Percentiles rank a stretch among this genome's conserved stretches.
phyloP scores from a whole-genome alignment of 2,329 filamentous ascomycete species.

The Pyrenochaeta sp. region DNA sequence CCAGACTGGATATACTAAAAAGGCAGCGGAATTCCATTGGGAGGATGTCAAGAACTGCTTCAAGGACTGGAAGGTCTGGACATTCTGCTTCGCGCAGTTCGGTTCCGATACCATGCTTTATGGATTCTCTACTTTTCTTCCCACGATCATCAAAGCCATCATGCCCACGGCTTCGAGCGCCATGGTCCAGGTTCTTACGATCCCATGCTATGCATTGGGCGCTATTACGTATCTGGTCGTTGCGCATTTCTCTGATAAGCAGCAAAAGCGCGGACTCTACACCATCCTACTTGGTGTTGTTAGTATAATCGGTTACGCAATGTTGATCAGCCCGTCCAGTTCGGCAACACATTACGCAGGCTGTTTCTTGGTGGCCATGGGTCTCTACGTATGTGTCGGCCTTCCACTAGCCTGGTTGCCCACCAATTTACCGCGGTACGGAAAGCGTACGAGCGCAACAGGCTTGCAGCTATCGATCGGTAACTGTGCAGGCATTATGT shows the following conservation, averaged over 20 bases:
- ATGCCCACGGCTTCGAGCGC: slow-evolving; percentile 68
- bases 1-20: slow-evolving; percentile 59
- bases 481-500: slow-evolving; percentile 76
- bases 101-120: slow-evolving; percentile 80
- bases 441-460: slow-evolving; percentile 76
- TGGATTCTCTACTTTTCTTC: slow-evolving; percentile 79
- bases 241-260: slow-evolving; percentile 72
- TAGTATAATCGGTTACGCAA: slow-evolving; percentile 72
- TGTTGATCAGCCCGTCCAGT: slow-evolving; percentile 68
- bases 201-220: slow-evolving; percentile 79
- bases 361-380: slow-evolving; percentile 78
- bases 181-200: slow-evolving; percentile 77
- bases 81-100: slow-evolving; percentile 75
- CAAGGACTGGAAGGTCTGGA: slow-evolving; percentile 78
- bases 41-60: slow-evolving; percentile 72
- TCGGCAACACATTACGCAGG: slow-evolving; percentile 76
- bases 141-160: slow-evolving; percentile 77
- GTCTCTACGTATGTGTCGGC: slow-evolving; percentile 70
- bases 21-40: slow-evolving; percentile 64
- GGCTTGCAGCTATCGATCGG: slow-evolving; percentile 76
- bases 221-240: slow-evolving; percentile 73
- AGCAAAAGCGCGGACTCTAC: slow-evolving; percentile 72
- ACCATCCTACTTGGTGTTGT: slow-evolving; percentile 68
- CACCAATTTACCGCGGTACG: slow-evolving; percentile 76
- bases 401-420: slow-evolving; percentile 67